Evolutionary conservation across 176 grass and related monocot genomes (phyloP).

Genomic region (Coix lacrymajobi): DNA sequence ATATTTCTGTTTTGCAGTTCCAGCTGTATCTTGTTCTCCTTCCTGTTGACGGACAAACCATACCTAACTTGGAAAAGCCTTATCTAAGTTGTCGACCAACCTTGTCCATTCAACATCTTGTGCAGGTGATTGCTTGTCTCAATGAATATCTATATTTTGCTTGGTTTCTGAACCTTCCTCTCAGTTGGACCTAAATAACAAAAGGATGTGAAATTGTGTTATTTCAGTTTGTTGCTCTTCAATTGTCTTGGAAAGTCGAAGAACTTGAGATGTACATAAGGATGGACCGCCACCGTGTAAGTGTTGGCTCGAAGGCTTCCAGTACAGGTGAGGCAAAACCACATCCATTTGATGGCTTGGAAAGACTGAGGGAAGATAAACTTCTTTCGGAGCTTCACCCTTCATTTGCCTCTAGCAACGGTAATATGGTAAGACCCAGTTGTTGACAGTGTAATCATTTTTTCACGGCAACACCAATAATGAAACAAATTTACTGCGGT

Average conservation of each 20-base stretch:
- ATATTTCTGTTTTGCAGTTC: conserved; percentile 44
- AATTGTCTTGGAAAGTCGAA: conserved; percentile 42
- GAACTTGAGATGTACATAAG: conserved; percentile 58
- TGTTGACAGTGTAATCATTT: too few relatives aligned
- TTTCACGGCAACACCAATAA: too few relatives aligned
- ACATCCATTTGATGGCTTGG: conserved; percentile 32
- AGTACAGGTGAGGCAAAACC: neutral
- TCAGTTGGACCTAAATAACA: conserved; percentile 10
- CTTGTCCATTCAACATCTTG: conserved; percentile 48
- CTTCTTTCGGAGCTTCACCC: conserved; percentile 43
- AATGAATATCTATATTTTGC: neutral
- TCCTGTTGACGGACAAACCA: conserved; percentile 52
- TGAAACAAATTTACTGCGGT: neutral
- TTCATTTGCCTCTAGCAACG: conserved; percentile 14
- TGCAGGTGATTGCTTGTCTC: conserved; percentile 41
- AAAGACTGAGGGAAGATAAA: conserved; percentile 42
- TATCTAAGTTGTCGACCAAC: conserved; percentile 67
- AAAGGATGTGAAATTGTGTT: conserved; percentile 1
- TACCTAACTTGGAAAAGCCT: conserved; percentile 48
- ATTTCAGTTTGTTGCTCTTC: conserved; percentile 57
- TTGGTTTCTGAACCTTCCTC: neutral
- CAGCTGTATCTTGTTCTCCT: conserved; percentile 42
- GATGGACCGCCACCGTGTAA: conserved; percentile 9
- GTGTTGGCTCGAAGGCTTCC: neutral
- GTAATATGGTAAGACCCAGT: conserved; percentile 43